Conservation (phyloP, 495 filamentous ascomycete genomes). For the Monascus purpureus region DNA sequence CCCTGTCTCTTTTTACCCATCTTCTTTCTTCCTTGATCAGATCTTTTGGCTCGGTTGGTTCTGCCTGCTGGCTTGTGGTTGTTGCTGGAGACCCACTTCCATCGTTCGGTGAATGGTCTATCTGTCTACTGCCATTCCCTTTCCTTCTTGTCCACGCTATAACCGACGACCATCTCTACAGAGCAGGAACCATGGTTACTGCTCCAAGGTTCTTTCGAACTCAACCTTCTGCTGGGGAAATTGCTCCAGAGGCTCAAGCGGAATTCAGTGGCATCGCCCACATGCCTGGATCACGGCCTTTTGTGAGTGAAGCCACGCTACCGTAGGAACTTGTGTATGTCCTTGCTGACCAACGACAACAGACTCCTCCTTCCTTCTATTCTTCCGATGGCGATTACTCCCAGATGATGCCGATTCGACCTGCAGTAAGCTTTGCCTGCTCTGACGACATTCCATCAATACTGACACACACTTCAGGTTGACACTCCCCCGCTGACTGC, state of each 20-base stretch:
- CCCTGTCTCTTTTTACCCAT: no score
- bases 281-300: not conserved
- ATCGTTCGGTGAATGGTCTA: no score
- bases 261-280: constrained; percentile 6
- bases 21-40: no score
- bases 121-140: no score
- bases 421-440: constrained; percentile 5
- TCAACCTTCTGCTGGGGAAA: constrained; percentile 7
- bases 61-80: no score
- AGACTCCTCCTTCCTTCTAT: constrained; percentile 7
- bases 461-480: constrained; percentile 6
- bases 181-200: no score
- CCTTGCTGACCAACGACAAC: constrained; percentile 1
- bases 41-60: no score
- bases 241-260: constrained; percentile 5
- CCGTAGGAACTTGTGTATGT: not conserved
- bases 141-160: no score
- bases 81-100: no score
- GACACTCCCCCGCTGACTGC: constrained; percentile 15
- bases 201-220: no score
- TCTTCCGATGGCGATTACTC: constrained; percentile 6
- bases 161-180: no score
- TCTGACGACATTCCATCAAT: not conserved
- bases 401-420: constrained; percentile 6
- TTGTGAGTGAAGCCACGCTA: not conserved